Conservation (phyloP, 1,139 yeast genomes). For the Trichomonascaceae sp. region DNA sequence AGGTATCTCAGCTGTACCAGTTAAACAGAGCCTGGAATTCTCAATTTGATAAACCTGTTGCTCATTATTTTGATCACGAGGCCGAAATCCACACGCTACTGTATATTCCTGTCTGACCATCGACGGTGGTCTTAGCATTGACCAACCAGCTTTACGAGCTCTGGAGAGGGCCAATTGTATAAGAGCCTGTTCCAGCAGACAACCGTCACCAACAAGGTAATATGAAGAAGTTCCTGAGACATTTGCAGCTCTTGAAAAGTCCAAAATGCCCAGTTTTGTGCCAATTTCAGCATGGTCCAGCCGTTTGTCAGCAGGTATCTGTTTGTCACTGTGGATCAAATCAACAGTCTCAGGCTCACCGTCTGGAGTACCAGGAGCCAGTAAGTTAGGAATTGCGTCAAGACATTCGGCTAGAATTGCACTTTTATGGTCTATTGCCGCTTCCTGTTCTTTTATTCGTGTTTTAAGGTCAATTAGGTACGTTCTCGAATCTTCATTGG, state of each 20-base stretch:
- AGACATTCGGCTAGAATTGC: constrained; percentile 34
- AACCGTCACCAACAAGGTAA: constrained; percentile 80
- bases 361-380: constrained; percentile 41
- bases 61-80: constrained; percentile 83
- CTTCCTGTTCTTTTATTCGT: constrained; percentile 37
- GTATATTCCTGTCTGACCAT: constrained; percentile 74
- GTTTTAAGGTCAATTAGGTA: constrained; percentile 26
- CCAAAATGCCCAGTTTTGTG: constrained; percentile 54
- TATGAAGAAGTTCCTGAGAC: constrained; percentile 89
- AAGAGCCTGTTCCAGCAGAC: constrained; percentile 82
- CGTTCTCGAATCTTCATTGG: constrained; percentile 13
- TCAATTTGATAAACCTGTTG: constrained; percentile 68
- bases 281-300: constrained; percentile 67
- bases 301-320: constrained; percentile 15
- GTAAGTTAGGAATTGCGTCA: constrained; percentile 62
- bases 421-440: constrained; percentile 36
- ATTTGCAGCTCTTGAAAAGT: constrained; percentile 63
- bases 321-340: constrained; percentile 20
- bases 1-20: constrained; percentile 96
- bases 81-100: constrained; percentile 90
- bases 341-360: constrained; percentile 38
- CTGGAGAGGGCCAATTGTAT: constrained; percentile 66
- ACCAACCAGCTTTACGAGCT: constrained; percentile 65
- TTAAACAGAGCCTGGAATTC: constrained; percentile 52
- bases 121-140: constrained; percentile 75